phyloP scores from a whole-genome alignment of 2,329 filamentous ascomycete species.

The Colletotrichum horii region DNA sequence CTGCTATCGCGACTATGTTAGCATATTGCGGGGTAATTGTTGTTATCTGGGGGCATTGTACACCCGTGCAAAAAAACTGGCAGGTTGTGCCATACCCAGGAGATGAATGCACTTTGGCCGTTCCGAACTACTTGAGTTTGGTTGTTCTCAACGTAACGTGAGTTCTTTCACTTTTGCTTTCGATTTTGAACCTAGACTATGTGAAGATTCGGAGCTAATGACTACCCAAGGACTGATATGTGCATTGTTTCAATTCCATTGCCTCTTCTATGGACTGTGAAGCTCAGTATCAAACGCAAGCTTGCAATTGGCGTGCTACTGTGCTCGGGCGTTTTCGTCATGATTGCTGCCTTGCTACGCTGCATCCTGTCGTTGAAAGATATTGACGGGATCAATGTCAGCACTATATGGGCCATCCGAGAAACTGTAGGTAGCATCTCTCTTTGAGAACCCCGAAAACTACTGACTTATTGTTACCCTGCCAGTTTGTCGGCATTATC shows the following conservation, averaged over 20 bases:
- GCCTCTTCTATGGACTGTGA: conserved; percentile 43
- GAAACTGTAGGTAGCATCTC: conserved; percentile 37
- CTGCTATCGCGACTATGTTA: conserved; percentile 30
- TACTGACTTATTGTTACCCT: background rate
- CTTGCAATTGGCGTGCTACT: conserved; percentile 42
- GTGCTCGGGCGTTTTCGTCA: conserved; percentile 49
- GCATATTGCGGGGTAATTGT: conserved; percentile 38
- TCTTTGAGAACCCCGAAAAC: background rate
- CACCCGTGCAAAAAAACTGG: conserved; percentile 42
- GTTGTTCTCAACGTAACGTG: conserved; percentile 41
- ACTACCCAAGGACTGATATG: conserved; percentile 39
- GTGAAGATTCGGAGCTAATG: background rate
- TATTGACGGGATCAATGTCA: conserved; percentile 40
- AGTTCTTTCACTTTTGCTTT: conserved; percentile 5
- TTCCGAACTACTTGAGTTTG: conserved; percentile 41
- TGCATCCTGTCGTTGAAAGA: conserved; percentile 41
- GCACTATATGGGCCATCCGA: conserved; percentile 47
- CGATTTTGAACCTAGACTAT: background rate
- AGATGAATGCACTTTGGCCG: conserved; percentile 38
- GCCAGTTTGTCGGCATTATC: conserved; percentile 48
- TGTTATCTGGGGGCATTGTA: conserved; percentile 40
- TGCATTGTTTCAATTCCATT: conserved; percentile 44
- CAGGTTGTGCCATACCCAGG: conserved; percentile 46
- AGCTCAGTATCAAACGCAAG: conserved; percentile 40
- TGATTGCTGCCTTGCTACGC: conserved; percentile 45